A percentile compares a stretch with the other conserved stretches of the same genome.
Evolutionary conservation across 768 basidiomycete genomes (phyloP).

Genomic region (Leccinum imitatum): DNA sequence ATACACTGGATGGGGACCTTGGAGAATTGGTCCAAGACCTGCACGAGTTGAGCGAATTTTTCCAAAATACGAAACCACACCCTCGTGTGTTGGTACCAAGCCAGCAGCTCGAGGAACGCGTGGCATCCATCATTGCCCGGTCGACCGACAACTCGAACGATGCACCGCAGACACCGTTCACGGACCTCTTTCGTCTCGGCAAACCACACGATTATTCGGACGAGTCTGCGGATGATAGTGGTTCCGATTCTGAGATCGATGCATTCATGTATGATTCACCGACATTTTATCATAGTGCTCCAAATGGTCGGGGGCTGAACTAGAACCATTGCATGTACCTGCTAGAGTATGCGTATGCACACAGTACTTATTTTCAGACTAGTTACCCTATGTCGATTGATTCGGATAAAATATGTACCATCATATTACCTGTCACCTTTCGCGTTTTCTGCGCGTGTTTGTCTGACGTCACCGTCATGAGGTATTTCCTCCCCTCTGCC

Average conservation of each 20-base stretch:
- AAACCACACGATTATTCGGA: constrained; percentile 37
- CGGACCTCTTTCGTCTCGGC: constrained; percentile 70
- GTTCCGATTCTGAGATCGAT: constrained; percentile 41
- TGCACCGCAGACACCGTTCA: constrained; percentile 75
- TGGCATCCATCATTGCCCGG: constrained; percentile 80
- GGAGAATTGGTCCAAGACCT: constrained; percentile 77
- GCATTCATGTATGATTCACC: constrained; percentile 65
- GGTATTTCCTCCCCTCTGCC: constrained; percentile 12
- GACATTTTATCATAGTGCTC: constrained; percentile 41
- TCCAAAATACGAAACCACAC: constrained; percentile 47
- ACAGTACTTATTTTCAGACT: background rate
- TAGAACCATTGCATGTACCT: constrained; percentile 11
- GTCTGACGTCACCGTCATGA: constrained; percentile 22
- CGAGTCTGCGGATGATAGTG: constrained; percentile 47
- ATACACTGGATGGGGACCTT: constrained; percentile 57
- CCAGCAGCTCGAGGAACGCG: constrained; percentile 69
- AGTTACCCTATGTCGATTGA: background rate
- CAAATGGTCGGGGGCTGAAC: constrained; percentile 39
- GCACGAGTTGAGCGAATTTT: constrained; percentile 73
- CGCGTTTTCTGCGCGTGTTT: constrained; percentile 17
- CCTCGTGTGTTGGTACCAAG: constrained; percentile 46
- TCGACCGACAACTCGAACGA: constrained; percentile 57
- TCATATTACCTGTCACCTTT: background rate
- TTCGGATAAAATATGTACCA: background rate
- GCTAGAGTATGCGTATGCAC: constrained; percentile 6